Base-by-base conservation (phyloP, 2,329 filamentous ascomycete genomes). In the Colletotrichum siamense region DNA sequence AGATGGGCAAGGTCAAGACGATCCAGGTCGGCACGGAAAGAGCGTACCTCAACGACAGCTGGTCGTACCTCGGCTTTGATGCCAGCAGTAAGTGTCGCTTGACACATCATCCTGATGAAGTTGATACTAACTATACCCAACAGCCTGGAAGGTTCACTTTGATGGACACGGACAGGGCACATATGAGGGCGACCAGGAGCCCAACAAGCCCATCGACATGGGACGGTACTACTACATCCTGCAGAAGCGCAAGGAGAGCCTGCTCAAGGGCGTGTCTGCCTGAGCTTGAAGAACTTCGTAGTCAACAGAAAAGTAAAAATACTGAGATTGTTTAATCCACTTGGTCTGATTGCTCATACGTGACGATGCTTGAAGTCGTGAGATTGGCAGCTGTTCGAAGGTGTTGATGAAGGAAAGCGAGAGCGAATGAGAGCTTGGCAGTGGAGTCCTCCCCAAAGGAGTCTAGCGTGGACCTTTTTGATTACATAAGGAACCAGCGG, bases 21-120 rank as follows among this genome's bases (percentile, higher is more conserved):
- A 85, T 89, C 78, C 79, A 78, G 1, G 81, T 87, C 18, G 84
- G 82, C 12, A 78, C 81, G 1, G 83, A 88, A 77, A 86, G 85
- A 78, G 83, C 82, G 10, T 89, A 87, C 71, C 83, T 89, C 24
- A 88, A 88, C 72, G 87, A 89, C 62, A 88, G 85, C 78, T 89
- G 88, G 86, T 88, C 87, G 2, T 86, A 85, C 63, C 83, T 89
- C 18, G 82, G 82, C 36, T 85, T 85, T 16, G 86, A 89, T 76
- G 84, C 86, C 3, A 88, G 84, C 76, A 88, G 88, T 89, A 85
- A 85, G 86, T 84, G 36, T 52, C 26, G 1, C 24, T 9, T 22
- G n/a, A 8, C 4, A 9, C 8, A 1, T 3, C 8, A 5, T 8
- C 9, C 3, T 1, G 0, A 26, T 7, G 1, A 26, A 2, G 3